phyloP scores from a whole-genome alignment of 129 eudicot species.

The Apium graveolens region DNA sequence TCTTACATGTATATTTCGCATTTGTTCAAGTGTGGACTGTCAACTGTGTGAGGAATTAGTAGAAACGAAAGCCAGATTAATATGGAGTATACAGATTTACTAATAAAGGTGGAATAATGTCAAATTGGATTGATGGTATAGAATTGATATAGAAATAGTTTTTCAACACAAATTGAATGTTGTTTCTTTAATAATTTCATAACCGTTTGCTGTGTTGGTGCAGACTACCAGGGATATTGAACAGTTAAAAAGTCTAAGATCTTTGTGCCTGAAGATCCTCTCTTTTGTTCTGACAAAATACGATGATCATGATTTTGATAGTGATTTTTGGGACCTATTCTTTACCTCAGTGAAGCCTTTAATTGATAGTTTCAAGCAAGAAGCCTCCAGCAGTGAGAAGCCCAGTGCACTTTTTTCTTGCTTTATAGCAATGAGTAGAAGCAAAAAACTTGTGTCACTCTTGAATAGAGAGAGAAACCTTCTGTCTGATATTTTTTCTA shows the following conservation, averaged over 20 bases:
- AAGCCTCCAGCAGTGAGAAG: constrained; percentile 85
- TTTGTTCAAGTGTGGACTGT: background rate
- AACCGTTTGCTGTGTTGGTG: constrained; percentile 22
- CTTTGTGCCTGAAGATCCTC: constrained; percentile 78
- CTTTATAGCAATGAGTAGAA: constrained; percentile 86
- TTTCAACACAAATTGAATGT: background rate
- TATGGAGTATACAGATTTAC: background rate
- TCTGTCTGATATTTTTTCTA: constrained; percentile 69
- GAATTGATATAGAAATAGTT: background rate
- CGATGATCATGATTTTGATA: constrained; percentile 56
- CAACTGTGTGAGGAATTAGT: background rate
- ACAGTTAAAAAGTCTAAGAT: constrained; percentile 74
- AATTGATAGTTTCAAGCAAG: constrained; percentile 64
- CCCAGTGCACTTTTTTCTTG: constrained; percentile 86
- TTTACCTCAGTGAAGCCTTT: constrained; percentile 64
- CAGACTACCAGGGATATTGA: constrained; percentile 45
- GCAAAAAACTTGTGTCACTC: constrained; percentile 55
- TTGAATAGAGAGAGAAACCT: constrained; percentile 54
- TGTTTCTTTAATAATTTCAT: constrained; percentile 5
- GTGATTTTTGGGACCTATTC: constrained; percentile 75
- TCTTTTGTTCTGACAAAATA: constrained; percentile 52
- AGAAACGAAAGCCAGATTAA: background rate
- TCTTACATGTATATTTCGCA: background rate
- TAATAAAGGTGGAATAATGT: background rate
- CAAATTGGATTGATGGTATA: background rate